These are phyloP conservation scores for Logfia minima DNA, from an alignment of 129 eudicot genomes.

Conservation along the genomic window DNA sequence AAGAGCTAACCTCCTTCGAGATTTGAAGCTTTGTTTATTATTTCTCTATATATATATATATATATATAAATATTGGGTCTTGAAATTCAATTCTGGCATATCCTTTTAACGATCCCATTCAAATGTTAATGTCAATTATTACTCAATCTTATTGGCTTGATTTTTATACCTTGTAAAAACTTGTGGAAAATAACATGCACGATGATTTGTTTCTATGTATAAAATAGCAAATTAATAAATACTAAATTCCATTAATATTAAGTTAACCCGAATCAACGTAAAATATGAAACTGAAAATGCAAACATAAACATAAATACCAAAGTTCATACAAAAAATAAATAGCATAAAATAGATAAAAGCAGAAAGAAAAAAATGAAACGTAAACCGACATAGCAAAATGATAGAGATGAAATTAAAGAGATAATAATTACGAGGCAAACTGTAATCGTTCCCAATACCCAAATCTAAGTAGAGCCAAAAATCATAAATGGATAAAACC, in stretches of 20 bases:
- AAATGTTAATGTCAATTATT: not conserved
- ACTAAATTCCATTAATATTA: not conserved
- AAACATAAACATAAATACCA: too few species aligned
- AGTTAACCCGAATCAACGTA: not conserved
- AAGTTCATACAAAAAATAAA: too few species aligned
- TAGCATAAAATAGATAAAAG: not conserved
- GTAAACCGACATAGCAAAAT: not conserved
- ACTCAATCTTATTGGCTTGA: not conserved
- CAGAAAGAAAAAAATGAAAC: not conserved
- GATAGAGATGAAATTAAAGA: not conserved
- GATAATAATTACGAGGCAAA: not conserved
- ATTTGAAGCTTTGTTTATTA: too few species aligned
- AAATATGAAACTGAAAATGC: not conserved
- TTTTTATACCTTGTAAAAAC: not conserved
- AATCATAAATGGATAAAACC: constrained; percentile 22
- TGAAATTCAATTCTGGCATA: not conserved
- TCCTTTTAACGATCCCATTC: constrained; percentile 4
- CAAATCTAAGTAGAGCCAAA: constrained; percentile 1
- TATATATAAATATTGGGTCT: not conserved
- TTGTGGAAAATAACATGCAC: not conserved
- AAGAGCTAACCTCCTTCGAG: too few species aligned
- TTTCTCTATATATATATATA: too few species aligned
- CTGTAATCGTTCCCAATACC: not conserved
- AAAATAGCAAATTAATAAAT: too few species aligned
- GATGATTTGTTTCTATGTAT: not conserved